Evolutionary conservation across 2,329 filamentous ascomycete genomes (phyloP).

Genomic region (Ophiosphaerella korrae): DNA sequence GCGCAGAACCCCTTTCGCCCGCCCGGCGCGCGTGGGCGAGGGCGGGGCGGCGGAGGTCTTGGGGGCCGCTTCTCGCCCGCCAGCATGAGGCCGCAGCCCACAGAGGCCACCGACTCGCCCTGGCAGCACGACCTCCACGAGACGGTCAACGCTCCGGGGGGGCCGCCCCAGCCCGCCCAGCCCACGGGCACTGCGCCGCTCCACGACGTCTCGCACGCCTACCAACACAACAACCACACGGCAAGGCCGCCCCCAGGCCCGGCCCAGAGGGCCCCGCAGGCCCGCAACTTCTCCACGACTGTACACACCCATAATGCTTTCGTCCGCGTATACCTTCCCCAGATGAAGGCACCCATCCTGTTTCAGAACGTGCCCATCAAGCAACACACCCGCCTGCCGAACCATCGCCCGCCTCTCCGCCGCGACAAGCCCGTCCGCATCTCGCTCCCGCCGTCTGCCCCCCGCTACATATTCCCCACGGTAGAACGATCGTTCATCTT

Average conservation of each 20-base stretch:
- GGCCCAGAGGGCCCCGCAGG: slow-evolving; percentile 40
- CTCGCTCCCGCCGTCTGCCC: slow-evolving; percentile 78
- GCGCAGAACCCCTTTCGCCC: slow-evolving; percentile 78
- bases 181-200: slow-evolving; percentile 15
- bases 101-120: slow-evolving; percentile 67
- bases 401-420: slow-evolving; percentile 90
- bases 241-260: slow-evolving; percentile 26
- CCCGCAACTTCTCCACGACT: slow-evolving; percentile 73
- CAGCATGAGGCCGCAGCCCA: slow-evolving; percentile 49
- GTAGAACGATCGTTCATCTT: slow-evolving; percentile 95
- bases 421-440: slow-evolving; percentile 96
- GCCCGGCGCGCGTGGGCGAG: slow-evolving; percentile 63
- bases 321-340: slow-evolving; percentile 78
- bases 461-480: slow-evolving; percentile 89
- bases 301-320: slow-evolving; percentile 83
- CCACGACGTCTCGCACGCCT: slow-evolving; percentile 22
- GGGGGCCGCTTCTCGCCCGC: slow-evolving; percentile 62
- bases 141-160: slow-evolving; percentile 52
- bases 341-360: slow-evolving; percentile 71
- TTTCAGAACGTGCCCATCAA: slow-evolving; percentile 81
- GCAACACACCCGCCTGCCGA: slow-evolving; percentile 90
- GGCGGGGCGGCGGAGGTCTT: slow-evolving; percentile 56
- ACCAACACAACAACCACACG: slow-evolving; percentile 11
- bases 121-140: slow-evolving; percentile 98
- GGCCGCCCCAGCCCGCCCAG: slow-evolving; percentile 31